Percentiles rank a stretch among this genome's conserved stretches.
Conservation (phyloP, 805 yeast species). For the Hyphopichia homilentoma region DNA sequence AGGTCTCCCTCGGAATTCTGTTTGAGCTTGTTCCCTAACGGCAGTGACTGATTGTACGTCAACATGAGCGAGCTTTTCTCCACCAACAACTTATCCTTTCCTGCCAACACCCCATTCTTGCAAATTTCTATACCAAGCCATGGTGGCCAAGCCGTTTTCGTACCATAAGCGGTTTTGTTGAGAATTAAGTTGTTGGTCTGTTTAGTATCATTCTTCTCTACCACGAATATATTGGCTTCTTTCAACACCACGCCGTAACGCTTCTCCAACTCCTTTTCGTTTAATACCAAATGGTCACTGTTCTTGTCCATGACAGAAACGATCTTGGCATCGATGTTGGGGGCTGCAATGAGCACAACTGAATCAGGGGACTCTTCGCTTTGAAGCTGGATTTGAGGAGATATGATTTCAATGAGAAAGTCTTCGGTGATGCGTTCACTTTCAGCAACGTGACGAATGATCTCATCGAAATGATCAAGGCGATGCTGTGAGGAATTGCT, state of each 20-base stretch:
- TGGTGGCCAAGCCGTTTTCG: slow-evolving; percentile 75
- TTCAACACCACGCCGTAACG: slow-evolving; percentile 66
- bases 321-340: slow-evolving; percentile 63
- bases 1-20: slow-evolving; percentile 6
- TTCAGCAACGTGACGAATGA: slow-evolving; percentile 18
- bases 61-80: slow-evolving; percentile 61
- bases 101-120: slow-evolving; percentile 37
- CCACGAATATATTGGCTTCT: slow-evolving; percentile 69
- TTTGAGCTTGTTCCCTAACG: slow-evolving; percentile 18
- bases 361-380: slow-evolving; percentile 42
- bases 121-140: slow-evolving; percentile 78
- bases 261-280: slow-evolving; percentile 47
- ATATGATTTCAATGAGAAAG: slow-evolving; percentile 33
- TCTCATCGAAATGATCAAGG: slow-evolving; percentile 28
- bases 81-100: slow-evolving; percentile 49
- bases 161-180: slow-evolving; percentile 57
- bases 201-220: slow-evolving; percentile 45
- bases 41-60: slow-evolving; percentile 46
- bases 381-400: slow-evolving; percentile 43
- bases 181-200: slow-evolving; percentile 38
- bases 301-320: slow-evolving; percentile 54
- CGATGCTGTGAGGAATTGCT: slow-evolving; percentile 17
- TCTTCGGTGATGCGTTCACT: slow-evolving; percentile 34
- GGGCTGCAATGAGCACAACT: slow-evolving; percentile 69
- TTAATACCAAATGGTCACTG: slow-evolving; percentile 28